A percentile compares a stretch with the other conserved stretches of the same genome.
These are phyloP conservation scores for Pneumocystis canis DNA, from an alignment of 1,139 yeast species.

Conservation along the genomic window DNA sequence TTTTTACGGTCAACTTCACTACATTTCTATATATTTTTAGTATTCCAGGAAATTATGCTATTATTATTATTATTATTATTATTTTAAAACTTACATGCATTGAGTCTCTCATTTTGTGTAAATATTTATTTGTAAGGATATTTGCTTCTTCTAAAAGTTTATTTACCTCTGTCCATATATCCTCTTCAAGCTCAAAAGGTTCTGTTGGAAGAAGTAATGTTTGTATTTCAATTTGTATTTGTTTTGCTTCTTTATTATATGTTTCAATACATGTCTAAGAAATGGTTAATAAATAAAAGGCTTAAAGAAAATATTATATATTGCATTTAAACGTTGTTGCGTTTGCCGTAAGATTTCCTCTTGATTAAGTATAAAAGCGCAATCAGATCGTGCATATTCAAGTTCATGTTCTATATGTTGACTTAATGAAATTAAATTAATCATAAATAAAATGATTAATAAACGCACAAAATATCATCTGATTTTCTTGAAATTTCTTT, in stretches of 20 bases:
- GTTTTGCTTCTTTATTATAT: background rate
- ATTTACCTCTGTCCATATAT: background rate
- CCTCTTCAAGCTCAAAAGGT: background rate
- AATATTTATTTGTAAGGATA: background rate
- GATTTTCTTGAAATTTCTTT: background rate
- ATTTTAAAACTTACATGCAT: background rate
- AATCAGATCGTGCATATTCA: background rate
- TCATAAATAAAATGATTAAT: background rate
- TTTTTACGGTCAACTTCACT: background rate
- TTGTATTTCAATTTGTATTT: background rate
- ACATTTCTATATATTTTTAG: background rate
- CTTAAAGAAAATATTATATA: background rate
- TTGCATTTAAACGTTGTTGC: background rate
- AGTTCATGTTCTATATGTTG: background rate
- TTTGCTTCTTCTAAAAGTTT: background rate
- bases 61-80: background rate
- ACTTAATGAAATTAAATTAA: background rate
- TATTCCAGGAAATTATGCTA: background rate
- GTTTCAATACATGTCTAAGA: background rate
- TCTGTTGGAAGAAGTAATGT: background rate
- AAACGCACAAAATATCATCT: background rate
- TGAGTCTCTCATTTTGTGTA: background rate
- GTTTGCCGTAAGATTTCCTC: background rate
- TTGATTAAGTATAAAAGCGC: background rate
- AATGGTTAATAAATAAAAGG: background rate